A percentile compares a stretch with the other conserved stretches of the same genome.
phyloP scores from a whole-genome alignment of 1,284 basidiomycete species.

The Papiliotrema nemorosa region DNA sequence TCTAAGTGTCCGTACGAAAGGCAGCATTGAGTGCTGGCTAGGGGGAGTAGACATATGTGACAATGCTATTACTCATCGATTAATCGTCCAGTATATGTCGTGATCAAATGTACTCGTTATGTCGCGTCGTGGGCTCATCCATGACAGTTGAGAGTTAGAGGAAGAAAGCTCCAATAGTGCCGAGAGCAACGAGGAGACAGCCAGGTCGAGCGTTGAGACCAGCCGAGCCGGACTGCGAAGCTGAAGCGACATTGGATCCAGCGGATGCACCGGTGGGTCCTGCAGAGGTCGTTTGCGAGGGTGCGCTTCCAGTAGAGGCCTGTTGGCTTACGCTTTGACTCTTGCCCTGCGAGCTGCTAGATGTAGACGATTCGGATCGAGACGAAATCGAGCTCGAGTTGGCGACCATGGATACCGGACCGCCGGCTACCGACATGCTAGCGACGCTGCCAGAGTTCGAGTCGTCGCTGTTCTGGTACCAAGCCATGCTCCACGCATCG shows the following conservation, averaged over 20 bases:
- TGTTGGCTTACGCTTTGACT: not conserved
- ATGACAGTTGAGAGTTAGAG: too few species aligned
- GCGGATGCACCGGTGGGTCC: not conserved
- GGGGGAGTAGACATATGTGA: too few species aligned
- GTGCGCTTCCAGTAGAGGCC: not conserved
- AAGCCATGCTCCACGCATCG: conserved; percentile 36
- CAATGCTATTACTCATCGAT: too few species aligned
- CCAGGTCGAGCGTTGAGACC: not conserved
- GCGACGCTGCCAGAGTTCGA: conserved; percentile 26
- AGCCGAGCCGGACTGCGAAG: not conserved
- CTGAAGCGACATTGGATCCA: not conserved
- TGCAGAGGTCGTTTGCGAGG: not conserved
- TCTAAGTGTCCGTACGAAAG: too few species aligned
- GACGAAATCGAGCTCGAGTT: too few species aligned
- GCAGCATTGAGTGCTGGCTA: too few species aligned
- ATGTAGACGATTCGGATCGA: too few species aligned
- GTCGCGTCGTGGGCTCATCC: too few species aligned
- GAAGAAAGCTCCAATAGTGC: not conserved
- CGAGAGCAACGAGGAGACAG: not conserved
- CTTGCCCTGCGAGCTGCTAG: too few species aligned
- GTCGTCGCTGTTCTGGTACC: conserved; percentile 44
- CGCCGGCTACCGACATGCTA: conserved; percentile 23
- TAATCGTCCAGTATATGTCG: too few species aligned
- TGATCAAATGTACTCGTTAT: too few species aligned
- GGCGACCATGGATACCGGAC: not conserved